Evolutionary conservation across 164 flowering plant genomes (phyloP), one percentile per base, ranked within the genome.

Genomic region (Chimonanthus salicifolius): DNA sequence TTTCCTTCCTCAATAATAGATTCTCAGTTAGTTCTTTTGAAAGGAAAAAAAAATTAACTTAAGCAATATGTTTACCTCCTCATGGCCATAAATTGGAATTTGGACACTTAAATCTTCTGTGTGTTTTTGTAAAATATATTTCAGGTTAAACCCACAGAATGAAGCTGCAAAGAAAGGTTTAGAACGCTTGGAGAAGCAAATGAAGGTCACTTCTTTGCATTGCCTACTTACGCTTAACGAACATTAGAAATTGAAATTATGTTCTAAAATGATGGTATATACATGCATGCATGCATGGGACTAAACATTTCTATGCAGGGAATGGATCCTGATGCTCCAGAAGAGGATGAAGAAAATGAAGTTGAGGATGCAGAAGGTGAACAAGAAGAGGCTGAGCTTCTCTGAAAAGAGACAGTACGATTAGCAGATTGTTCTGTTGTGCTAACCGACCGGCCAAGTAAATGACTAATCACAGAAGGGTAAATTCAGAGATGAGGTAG

Each of bases 241-340:
- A n/a, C 60, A 54, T 54, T 54, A 54, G 60, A 13, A 54, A 13
- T 73, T 5, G 49, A 64, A 33, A 33, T 33, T 33, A 33, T 33
- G 33, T 33, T 33, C 33, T 63, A 47, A 1, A 20, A 33, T n/a
- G 20, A 66, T 44, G 44, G 49, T 44, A 9, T 10, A 20, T 63
- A 5, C 44, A 18, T 33, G 2, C 43, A 69, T 11, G 11, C 4
- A 47, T 50, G 10, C 4, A 7, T 65, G 33, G 33, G 70, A 65
- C 11, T 49, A 45, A 68, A 21, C 18, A 49, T n/a, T 13, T 70
- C 77, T 33, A 68, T 82, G 60, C 72, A 95, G 99, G 99, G 99
- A 73, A 83, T 95, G 78, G 99, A 95, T 83, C 99, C 99, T 3
- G 99, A 95, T 87, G 99, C 99, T 60, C 92, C 91, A 33, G 99